A percentile compares a stretch with the other conserved stretches of the same genome.
Conservation (phyloP, 768 basidiomycete species). For the Rhizopogon roseolus region DNA sequence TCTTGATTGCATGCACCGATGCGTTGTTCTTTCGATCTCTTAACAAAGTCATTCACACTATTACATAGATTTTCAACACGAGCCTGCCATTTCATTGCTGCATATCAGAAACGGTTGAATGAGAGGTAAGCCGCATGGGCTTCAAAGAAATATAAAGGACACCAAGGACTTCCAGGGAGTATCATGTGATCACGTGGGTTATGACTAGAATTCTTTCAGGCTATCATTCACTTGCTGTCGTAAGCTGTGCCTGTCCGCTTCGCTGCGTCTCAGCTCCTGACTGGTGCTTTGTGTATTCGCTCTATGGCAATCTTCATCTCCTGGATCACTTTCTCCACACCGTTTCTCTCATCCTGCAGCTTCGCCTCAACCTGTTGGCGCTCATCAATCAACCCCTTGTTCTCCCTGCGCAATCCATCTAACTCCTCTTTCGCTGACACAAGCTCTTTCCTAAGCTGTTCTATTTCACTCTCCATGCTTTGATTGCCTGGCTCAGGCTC, state of each 20-base stretch:
- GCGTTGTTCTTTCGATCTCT: neutral
- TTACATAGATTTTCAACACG: slow-evolving; percentile 11
- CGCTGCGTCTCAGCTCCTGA: neutral
- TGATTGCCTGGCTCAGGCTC: neutral
- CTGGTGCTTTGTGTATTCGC: neutral
- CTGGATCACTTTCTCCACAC: no score
- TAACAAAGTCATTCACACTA: no score
- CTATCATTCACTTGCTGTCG: neutral
- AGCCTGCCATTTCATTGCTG: neutral
- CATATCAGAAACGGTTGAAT: neutral
- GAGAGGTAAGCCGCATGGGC: slow-evolving; percentile 18
- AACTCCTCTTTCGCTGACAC: neutral
- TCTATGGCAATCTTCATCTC: neutral
- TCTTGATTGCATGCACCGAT: neutral
- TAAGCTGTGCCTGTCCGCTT: neutral
- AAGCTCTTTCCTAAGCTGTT: neutral
- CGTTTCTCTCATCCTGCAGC: neutral
- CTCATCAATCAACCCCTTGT: neutral
- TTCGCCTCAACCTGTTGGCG: no score
- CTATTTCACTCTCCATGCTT: neutral
- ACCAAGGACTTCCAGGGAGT: no score
- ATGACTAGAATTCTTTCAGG: neutral
- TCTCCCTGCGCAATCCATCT: neutral
- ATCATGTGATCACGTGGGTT: no score
- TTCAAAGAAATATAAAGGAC: no score